These are phyloP conservation scores for Fistulifera pelliculosa DNA, from an alignment of 108 stramenopile species.

Conservation along the genomic window DNA sequence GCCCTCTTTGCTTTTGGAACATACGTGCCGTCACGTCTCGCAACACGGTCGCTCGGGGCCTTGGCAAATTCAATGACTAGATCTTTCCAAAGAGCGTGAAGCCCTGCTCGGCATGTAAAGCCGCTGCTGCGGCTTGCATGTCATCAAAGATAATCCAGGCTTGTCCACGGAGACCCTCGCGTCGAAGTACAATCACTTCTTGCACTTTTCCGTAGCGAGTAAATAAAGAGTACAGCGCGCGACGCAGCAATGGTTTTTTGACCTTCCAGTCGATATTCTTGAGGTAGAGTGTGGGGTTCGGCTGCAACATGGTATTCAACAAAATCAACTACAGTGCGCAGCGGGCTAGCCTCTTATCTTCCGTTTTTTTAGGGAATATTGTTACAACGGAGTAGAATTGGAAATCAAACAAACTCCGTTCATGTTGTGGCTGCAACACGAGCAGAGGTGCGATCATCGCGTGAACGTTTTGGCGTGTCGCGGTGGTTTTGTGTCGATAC, in stretches of 20 bases:
- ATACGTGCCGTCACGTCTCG: slow-evolving; percentile 82
- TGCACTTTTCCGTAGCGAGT: slow-evolving; percentile 91
- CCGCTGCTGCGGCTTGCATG: slow-evolving; percentile 80
- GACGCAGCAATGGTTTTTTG: slow-evolving; percentile 87
- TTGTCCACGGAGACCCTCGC: slow-evolving; percentile 79
- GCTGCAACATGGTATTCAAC: slow-evolving; percentile 4
- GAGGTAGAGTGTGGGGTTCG: slow-evolving; percentile 87
- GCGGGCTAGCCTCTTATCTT: no score
- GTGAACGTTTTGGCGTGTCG: no score
- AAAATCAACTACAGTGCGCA: no score
- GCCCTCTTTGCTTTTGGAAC: slow-evolving; percentile 53
- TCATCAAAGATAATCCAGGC: slow-evolving; percentile 91
- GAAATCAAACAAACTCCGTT: no score
- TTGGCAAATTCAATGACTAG: slow-evolving; percentile 82
- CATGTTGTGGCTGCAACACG: no score
- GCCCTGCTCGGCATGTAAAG: slow-evolving; percentile 79
- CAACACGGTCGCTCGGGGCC: slow-evolving; percentile 60
- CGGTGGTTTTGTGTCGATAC: no score
- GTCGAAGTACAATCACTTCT: slow-evolving; percentile 72
- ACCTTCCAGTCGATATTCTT: slow-evolving; percentile 96
- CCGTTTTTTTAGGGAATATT: no score
- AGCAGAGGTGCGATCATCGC: no score
- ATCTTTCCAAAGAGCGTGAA: slow-evolving; percentile 86
- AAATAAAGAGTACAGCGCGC: slow-evolving; percentile 84
- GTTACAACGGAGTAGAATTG: no score